A percentile compares a stretch with the other conserved stretches of the same genome.
phyloP scores from a whole-genome alignment of 2,329 filamentous ascomycete genomes.

The Fusarium staphyleae region DNA sequence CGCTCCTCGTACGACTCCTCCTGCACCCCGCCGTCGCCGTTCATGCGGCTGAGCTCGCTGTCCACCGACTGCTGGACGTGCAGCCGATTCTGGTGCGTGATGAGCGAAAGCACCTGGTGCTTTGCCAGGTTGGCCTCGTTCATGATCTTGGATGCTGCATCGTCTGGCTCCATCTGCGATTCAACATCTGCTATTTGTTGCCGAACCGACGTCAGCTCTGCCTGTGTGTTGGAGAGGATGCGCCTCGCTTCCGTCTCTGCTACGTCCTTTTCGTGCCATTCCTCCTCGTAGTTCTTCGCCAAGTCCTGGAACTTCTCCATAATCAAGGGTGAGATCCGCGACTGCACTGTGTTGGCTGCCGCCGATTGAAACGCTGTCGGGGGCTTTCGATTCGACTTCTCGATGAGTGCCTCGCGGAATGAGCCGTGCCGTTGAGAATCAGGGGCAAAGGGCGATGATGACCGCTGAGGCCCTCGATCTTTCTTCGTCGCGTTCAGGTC shows the following conservation, averaged over 20 bases:
- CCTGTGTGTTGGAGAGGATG: conserved; percentile 70
- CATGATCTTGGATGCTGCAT: conserved; percentile 57
- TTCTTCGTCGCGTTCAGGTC: conserved; percentile 74
- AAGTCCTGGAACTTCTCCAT: conserved; percentile 76
- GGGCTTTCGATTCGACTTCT: conserved; percentile 52
- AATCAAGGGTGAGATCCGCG: conserved; percentile 72
- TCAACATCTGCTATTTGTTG: conserved; percentile 67
- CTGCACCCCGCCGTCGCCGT: conserved; percentile 52
- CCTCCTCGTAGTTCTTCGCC: conserved; percentile 74
- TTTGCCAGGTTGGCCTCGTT: conserved; percentile 60
- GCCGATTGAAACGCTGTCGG: conserved; percentile 61
- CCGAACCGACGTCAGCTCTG: conserved; percentile 68
- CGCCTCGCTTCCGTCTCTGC: conserved; percentile 72
- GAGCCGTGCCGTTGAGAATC: conserved; percentile 65
- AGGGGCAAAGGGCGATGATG: conserved; percentile 74
- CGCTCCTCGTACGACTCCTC: conserved; percentile 62
- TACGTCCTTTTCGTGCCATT: conserved; percentile 76
- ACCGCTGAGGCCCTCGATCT: conserved; percentile 73
- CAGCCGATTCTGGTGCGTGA: conserved; percentile 61
- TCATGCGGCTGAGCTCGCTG: conserved; percentile 57
- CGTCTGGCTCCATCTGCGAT: conserved; percentile 61
- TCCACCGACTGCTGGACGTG: conserved; percentile 61
- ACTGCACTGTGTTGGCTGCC: conserved; percentile 73
- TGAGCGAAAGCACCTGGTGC: conserved; percentile 57
- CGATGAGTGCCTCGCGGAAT: conserved; percentile 58